phyloP scores from a whole-genome alignment of 768 basidiomycete genomes.

The Tylopilus cervinicoccineus region DNA sequence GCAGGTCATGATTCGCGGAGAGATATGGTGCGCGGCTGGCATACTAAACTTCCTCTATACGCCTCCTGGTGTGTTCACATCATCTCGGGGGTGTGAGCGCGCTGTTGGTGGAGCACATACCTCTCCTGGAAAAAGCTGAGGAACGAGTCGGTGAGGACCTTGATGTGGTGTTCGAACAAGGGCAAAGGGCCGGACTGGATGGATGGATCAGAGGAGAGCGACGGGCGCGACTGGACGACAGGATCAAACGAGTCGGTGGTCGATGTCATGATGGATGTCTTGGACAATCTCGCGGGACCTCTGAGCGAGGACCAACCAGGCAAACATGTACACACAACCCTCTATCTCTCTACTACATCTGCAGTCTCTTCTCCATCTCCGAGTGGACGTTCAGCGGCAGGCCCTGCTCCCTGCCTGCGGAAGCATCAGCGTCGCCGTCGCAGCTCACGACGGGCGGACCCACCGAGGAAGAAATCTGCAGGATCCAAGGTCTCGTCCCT shows the following conservation, averaged over 20 bases:
- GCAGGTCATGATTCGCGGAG: constrained; percentile 3
- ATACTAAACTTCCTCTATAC: constrained; percentile 84
- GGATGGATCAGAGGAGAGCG: constrained; percentile 27
- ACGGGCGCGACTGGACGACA: constrained; percentile 16
- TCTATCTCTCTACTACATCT: constrained; percentile 32
- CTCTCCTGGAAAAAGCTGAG: constrained; percentile 84
- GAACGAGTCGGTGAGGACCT: constrained; percentile 65
- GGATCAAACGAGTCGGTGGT: constrained; percentile 25
- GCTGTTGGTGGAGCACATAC: constrained; percentile 36
- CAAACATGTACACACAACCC: constrained; percentile 26
- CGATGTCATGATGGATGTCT: constrained; percentile 19
- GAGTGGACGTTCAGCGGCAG: constrained; percentile 54
- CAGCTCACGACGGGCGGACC: constrained; percentile 20
- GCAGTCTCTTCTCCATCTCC: constrained; percentile 61
- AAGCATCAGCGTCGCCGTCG: constrained; percentile 1
- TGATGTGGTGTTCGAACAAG: constrained; percentile 70
- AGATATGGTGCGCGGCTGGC: constrained; percentile 18
- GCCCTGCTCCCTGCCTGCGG: constrained; percentile 51
- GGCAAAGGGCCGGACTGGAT: constrained; percentile 52
- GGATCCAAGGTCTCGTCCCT: constrained; percentile 81
- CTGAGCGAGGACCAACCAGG: background rate
- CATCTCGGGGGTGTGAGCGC: constrained; percentile 18
- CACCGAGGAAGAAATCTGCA: constrained; percentile 77
- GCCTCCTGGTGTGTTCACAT: constrained; percentile 46
- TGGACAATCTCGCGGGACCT: background rate